Percentiles rank a stretch among this genome's conserved stretches.
Evolutionary conservation across 2,329 filamentous ascomycete species (phyloP).

Genomic region (Hymenoscyphus linearis): DNA sequence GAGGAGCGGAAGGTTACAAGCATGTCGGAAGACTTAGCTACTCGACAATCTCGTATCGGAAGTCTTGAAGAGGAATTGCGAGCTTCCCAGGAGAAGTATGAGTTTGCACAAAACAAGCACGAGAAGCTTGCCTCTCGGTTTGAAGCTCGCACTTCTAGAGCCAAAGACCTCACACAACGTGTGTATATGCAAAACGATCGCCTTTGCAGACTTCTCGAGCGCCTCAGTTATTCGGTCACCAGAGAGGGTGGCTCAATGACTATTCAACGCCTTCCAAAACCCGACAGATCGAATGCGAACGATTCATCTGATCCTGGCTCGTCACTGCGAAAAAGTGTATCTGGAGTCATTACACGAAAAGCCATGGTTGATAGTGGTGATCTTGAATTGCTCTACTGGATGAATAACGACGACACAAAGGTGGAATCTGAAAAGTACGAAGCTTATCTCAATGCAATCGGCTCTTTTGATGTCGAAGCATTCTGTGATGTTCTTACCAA

Average conservation of each 20-base stretch:
- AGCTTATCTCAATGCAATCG: constrained; percentile 66
- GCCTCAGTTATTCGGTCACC: constrained; percentile 76
- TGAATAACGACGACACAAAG: constrained; percentile 59
- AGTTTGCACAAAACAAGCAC: constrained; percentile 48
- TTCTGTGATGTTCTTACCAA: constrained; percentile 84
- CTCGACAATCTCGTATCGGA: constrained; percentile 69
- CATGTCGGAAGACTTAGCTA: constrained; percentile 65
- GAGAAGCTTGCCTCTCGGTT: constrained; percentile 51
- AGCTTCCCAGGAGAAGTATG: constrained; percentile 60
- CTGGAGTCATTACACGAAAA: constrained; percentile 47
- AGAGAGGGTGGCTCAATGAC: constrained; percentile 68
- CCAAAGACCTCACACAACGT: constrained; percentile 78
- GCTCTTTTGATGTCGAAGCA: constrained; percentile 74
- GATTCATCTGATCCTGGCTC: constrained; percentile 52
- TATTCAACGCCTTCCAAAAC: constrained; percentile 64
- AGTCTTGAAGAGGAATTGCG: constrained; percentile 71
- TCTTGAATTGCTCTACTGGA: constrained; percentile 76
- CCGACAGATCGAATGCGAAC: constrained; percentile 55
- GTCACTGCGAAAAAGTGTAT: constrained; percentile 46
- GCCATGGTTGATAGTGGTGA: constrained; percentile 58
- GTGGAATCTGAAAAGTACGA: constrained; percentile 70
- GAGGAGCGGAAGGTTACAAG: constrained; percentile 66
- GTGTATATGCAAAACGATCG: constrained; percentile 81
- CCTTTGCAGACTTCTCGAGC: constrained; percentile 75
- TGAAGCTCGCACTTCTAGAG: constrained; percentile 64